Conservation (phyloP, 768 basidiomycete species). For the Pisolithus sp. region DNA sequence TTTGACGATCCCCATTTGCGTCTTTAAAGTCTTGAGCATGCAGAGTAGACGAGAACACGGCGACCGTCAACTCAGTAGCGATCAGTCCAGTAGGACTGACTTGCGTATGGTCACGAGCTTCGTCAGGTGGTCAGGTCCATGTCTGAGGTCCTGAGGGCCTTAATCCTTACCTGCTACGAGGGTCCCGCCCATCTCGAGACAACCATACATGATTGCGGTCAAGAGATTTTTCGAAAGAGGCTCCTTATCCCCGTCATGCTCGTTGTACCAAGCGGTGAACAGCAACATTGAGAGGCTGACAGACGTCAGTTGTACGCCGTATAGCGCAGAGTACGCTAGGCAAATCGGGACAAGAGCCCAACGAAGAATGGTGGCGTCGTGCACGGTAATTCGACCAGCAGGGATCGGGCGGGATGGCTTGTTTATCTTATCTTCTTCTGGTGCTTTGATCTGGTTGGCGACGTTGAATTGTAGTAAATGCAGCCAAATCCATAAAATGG, state of each 20-base stretch:
- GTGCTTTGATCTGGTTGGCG: conserved; percentile 38
- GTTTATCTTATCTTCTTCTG: conserved; percentile 39
- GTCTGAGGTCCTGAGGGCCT: neutral
- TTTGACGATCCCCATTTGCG: conserved; percentile 33
- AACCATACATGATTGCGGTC: conserved; percentile 34
- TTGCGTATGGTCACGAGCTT: conserved; percentile 18
- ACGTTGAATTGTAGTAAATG: conserved; percentile 40
- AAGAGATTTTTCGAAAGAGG: conserved; percentile 35
- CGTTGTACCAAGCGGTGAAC: conserved; percentile 34
- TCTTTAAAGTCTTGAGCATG: conserved; percentile 47
- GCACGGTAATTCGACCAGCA: conserved; percentile 34
- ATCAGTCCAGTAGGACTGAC: conserved; percentile 25
- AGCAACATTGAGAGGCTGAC: conserved; percentile 30
- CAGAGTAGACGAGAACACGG: conserved; percentile 39
- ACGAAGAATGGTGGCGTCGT: conserved; percentile 30
- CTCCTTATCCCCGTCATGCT: conserved; percentile 30
- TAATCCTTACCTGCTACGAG: conserved; percentile 29
- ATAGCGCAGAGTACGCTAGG: conserved; percentile 27
- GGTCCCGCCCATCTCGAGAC: conserved; percentile 33
- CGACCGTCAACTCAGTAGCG: conserved; percentile 31
- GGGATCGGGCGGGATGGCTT: conserved; percentile 42
- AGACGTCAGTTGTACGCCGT: conserved; percentile 25
- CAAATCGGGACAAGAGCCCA: conserved; percentile 32
- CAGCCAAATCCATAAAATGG: conserved; percentile 38
- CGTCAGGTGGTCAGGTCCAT: neutral